phyloP scores from a whole-genome alignment of 2,329 filamentous ascomycete species.

The Nectriaceae sp. region DNA sequence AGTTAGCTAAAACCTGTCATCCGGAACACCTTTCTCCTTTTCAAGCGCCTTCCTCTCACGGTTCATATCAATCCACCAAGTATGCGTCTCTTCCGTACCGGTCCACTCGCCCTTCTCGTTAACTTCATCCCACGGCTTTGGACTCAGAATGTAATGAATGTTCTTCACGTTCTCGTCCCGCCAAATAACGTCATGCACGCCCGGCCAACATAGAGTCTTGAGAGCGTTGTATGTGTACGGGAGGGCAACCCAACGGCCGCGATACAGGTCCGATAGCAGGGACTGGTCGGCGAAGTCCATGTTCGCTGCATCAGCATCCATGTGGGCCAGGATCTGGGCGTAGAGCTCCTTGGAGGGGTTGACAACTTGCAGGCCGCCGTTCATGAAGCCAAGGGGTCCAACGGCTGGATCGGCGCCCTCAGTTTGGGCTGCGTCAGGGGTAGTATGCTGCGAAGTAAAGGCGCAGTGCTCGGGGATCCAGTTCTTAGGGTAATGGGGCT shows the following conservation, averaged over 20 bases:
- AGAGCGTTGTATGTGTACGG: slow-evolving; percentile 65
- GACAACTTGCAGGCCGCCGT: slow-evolving; percentile 56
- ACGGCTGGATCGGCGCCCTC: slow-evolving; percentile 45
- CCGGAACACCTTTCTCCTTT: slow-evolving; percentile 37
- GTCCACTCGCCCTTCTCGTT: slow-evolving; percentile 45
- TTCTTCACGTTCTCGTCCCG: slow-evolving; percentile 60
- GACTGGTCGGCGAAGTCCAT: slow-evolving; percentile 63
- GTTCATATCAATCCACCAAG: slow-evolving; percentile 58
- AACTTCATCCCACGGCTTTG: slow-evolving; percentile 63
- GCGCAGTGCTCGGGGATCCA: slow-evolving; percentile 64
- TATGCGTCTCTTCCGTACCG: slow-evolving; percentile 50
- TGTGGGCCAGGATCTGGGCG: slow-evolving; percentile 50
- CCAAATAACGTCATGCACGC: slow-evolving; percentile 59
- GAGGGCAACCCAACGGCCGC: slow-evolving; percentile 56
- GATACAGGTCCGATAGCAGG: slow-evolving; percentile 57
- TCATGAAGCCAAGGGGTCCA: slow-evolving; percentile 52
- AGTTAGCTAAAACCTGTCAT: slow-evolving; percentile 19
- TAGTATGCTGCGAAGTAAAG: slow-evolving; percentile 55
- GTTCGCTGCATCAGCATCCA: slow-evolving; percentile 47
- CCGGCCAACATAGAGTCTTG: slow-evolving; percentile 57
- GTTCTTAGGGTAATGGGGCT: slow-evolving; percentile 74
- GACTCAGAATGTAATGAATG: slow-evolving; percentile 61
- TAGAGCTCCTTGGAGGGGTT: slow-evolving; percentile 52
- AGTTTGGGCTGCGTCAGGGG: slow-evolving; percentile 49
- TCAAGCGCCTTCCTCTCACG: slow-evolving; percentile 45